Percentiles rank a stretch among this genome's conserved stretches.
Evolutionary conservation across 179 eudicot species (phyloP).

Genomic region (Beta macrorhiza): DNA sequence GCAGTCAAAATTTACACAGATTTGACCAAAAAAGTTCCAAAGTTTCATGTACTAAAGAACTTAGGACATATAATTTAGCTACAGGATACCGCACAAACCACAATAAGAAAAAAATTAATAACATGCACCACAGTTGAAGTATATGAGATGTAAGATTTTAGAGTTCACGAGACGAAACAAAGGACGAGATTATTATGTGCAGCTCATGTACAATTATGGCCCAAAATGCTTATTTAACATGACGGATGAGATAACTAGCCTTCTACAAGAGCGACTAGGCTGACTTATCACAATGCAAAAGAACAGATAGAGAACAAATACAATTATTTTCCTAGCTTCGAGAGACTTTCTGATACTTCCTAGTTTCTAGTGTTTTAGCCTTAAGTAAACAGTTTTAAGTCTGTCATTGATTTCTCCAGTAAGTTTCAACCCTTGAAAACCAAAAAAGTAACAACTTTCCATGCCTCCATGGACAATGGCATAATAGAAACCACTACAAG

Average conservation of each 20-base stretch:
- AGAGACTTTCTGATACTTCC: neutral
- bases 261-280: neutral
- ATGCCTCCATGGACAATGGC: too few relatives aligned
- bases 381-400: too few relatives aligned
- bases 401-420: too few relatives aligned
- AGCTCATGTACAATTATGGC: neutral
- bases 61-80: neutral
- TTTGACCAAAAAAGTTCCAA: too few relatives aligned
- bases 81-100: neutral
- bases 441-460: neutral
- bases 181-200: neutral
- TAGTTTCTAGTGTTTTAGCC: too few relatives aligned
- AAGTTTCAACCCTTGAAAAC: too few relatives aligned
- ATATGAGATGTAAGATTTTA: neutral
- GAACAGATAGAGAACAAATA: neutral
- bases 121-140: neutral
- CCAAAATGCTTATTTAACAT: neutral
- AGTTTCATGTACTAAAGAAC: too few relatives aligned
- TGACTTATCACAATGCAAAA: neutral
- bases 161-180: neutral
- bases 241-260: neutral
- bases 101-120: too few relatives aligned
- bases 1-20: too few relatives aligned
- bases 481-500: too few relatives aligned
- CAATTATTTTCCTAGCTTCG: neutral